These are phyloP conservation scores for Rhodomyrtus tomentosa DNA, from an alignment of 345 rosid species.

Conservation along the genomic window DNA sequence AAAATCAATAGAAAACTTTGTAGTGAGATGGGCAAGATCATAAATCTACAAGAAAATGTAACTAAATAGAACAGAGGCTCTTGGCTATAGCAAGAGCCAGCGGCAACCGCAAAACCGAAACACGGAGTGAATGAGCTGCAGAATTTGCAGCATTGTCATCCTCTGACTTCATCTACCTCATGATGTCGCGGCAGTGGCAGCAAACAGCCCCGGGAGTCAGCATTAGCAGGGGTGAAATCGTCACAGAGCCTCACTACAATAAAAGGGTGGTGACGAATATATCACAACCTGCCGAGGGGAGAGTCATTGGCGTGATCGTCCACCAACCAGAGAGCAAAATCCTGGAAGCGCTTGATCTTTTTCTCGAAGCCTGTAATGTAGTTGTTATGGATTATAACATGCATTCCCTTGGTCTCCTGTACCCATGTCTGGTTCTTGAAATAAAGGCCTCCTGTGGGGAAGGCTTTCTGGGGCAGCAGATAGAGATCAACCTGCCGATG, in stretches of 20 bases:
- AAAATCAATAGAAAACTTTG: background rate
- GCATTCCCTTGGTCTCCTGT: slow-evolving; percentile 72
- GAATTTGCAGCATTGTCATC: background rate
- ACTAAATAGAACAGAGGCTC: background rate
- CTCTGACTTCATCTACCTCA: background rate
- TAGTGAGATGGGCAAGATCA: background rate
- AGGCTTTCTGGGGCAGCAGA: slow-evolving; percentile 78
- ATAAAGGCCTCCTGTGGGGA: slow-evolving; percentile 90
- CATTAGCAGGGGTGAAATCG: background rate
- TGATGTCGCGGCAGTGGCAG: background rate
- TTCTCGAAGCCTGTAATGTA: slow-evolving; percentile 81
- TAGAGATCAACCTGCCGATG: slow-evolving; percentile 67
- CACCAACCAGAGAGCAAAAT: slow-evolving; percentile 70
- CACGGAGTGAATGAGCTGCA: background rate
- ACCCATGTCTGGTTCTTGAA: slow-evolving; percentile 94
- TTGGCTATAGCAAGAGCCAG: background rate
- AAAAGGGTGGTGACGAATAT: background rate
- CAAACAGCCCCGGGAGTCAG: background rate
- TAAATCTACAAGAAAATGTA: background rate
- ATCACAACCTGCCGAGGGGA: slow-evolving; percentile 54
- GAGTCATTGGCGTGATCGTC: slow-evolving; percentile 61
- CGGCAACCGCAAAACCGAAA: background rate
- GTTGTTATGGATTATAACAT: slow-evolving; percentile 85
- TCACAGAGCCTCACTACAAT: background rate
- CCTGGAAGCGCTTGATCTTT: slow-evolving; percentile 83